phyloP scores from a whole-genome alignment of 2,329 filamentous ascomycete genomes.

The Penicillium sp. region DNA sequence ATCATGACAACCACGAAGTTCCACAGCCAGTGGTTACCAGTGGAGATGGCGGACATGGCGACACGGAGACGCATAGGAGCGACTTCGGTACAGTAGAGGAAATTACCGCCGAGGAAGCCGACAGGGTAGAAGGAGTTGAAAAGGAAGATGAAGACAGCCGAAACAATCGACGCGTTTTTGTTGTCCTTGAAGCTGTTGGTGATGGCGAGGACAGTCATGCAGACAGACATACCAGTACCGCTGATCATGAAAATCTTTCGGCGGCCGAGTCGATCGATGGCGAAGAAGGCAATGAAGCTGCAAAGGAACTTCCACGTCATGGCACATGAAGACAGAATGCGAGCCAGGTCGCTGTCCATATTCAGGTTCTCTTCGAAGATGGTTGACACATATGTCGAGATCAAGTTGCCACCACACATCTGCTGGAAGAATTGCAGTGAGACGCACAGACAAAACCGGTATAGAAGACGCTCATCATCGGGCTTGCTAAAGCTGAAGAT shows the following conservation, averaged over 20 bases:
- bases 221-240: constrained; percentile 53
- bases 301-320: constrained; percentile 58
- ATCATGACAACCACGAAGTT: constrained; percentile 27
- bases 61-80: constrained; percentile 26
- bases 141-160: constrained; percentile 23
- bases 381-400: constrained; percentile 22
- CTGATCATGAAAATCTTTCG: constrained; percentile 55
- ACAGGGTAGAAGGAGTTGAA: constrained; percentile 26
- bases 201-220: constrained; percentile 54
- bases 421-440: constrained; percentile 24
- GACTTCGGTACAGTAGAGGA: constrained; percentile 27
- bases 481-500: constrained; percentile 52
- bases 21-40: constrained; percentile 25
- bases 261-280: constrained; percentile 52
- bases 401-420: constrained; percentile 25
- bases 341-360: constrained; percentile 23
- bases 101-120: constrained; percentile 23
- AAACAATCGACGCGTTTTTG: constrained; percentile 14
- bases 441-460: constrained; percentile 21
- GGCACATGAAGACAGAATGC: constrained; percentile 48
- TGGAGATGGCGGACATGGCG: constrained; percentile 24
- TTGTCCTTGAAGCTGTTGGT: constrained; percentile 34
- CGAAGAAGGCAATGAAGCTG: constrained; percentile 52
- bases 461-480: constrained; percentile 39
- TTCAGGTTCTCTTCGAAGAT: constrained; percentile 24